Evolutionary conservation across 768 basidiomycete species (phyloP).

Genomic region (Lactarius sp.): DNA sequence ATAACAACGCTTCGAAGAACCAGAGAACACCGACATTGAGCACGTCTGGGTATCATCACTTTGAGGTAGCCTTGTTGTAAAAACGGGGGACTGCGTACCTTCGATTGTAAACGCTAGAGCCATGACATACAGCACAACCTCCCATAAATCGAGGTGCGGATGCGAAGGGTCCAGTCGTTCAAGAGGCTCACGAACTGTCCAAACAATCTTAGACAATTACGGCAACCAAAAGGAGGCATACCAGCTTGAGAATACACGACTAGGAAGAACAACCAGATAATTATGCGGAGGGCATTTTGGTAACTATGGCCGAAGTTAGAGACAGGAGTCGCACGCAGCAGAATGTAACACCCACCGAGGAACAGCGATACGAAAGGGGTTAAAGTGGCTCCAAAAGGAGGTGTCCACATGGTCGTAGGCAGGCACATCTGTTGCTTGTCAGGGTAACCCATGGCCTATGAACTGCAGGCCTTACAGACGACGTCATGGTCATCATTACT

Average conservation of each 20-base stretch:
- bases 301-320: constrained; percentile 44
- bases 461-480: constrained; percentile 50
- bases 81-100: constrained; percentile 43
- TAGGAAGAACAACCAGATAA: constrained; percentile 75
- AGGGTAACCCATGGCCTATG: not conserved
- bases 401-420: constrained; percentile 52
- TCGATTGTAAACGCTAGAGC: constrained; percentile 73
- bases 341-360: constrained; percentile 47
- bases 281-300: constrained; percentile 77
- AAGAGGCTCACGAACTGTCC: constrained; percentile 67
- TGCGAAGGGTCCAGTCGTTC: constrained; percentile 58
- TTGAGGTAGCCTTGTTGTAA: not conserved
- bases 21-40: constrained; percentile 43
- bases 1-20: not conserved
- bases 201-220: constrained; percentile 5
- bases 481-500: constrained; percentile 72
- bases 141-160: constrained; percentile 68
- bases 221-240: constrained; percentile 31
- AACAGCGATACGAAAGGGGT: constrained; percentile 74
- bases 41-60: constrained; percentile 37
- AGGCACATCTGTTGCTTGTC: constrained; percentile 50
- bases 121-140: constrained; percentile 74
- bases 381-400: constrained; percentile 65
- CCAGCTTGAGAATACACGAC: constrained; percentile 81
- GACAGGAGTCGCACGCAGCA: not conserved